Conservation (phyloP, 2,329 filamentous ascomycete species). For the Microdochium nivale region DNA sequence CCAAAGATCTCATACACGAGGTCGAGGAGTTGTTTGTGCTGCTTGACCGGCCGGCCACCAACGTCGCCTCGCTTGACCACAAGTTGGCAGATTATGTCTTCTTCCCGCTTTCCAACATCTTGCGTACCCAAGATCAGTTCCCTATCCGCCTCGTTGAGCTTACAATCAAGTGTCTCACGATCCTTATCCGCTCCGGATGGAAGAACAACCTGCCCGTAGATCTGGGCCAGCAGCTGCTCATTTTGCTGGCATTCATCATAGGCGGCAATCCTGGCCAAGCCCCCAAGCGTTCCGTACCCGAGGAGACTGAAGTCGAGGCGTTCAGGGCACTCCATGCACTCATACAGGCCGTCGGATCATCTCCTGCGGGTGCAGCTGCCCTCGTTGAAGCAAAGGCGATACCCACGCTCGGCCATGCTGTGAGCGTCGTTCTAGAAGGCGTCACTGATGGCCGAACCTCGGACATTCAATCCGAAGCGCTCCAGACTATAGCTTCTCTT, state of each 20-base stretch:
- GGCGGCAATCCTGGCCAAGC: constrained; percentile 59
- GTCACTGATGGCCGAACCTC: constrained; percentile 55
- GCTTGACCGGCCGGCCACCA: constrained; percentile 33
- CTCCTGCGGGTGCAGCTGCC: constrained; percentile 36
- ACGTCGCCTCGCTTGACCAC: constrained; percentile 54
- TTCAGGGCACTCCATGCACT: constrained; percentile 63
- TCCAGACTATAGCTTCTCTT: constrained; percentile 54
- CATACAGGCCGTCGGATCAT: constrained; percentile 48
- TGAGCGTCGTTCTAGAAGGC: constrained; percentile 72
- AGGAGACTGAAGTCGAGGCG: constrained; percentile 67
- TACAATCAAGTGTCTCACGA: constrained; percentile 63
- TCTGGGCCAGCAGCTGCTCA: constrained; percentile 75
- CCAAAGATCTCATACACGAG: constrained; percentile 36
- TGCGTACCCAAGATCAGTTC: constrained; percentile 65
- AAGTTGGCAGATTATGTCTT: constrained; percentile 92
- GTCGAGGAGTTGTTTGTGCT: constrained; percentile 34
- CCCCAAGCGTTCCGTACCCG: constrained; percentile 40
- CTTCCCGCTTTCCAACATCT: constrained; percentile 82
- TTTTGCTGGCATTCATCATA: constrained; percentile 74
- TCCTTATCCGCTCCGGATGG: constrained; percentile 76
- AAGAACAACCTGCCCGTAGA: constrained; percentile 59
- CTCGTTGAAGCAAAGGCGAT: constrained; percentile 52
- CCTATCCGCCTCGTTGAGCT: constrained; percentile 67
- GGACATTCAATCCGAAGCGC: constrained; percentile 63
- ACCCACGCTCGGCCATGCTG: constrained; percentile 71